Evolutionary conservation across 2,329 filamentous ascomycete species (phyloP).

Genomic region (Curvularia spicifera): DNA sequence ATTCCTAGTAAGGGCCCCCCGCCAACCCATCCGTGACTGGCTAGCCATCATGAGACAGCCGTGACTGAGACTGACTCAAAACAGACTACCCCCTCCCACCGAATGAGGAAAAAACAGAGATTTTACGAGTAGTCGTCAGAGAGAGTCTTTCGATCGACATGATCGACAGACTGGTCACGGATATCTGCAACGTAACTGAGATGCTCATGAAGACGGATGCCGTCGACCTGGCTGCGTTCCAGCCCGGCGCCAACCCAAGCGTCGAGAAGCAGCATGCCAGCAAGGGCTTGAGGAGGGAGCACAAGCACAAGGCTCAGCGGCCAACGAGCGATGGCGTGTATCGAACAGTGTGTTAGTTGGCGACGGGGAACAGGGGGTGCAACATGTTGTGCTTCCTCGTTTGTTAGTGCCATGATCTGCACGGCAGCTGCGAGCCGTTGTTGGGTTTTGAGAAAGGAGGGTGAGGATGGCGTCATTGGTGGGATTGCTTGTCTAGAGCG

Average conservation of each 20-base stretch:
- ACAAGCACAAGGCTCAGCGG: conserved; percentile 54
- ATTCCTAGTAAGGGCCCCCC: conserved; percentile 62
- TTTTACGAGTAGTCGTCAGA: conserved; percentile 70
- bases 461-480: neutral
- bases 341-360: conserved; percentile 54
- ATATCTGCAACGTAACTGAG: conserved; percentile 67
- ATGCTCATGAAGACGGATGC: conserved; percentile 62
- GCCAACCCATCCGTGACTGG: neutral
- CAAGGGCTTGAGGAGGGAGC: conserved; percentile 46
- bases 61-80: conserved; percentile 18
- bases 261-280: conserved; percentile 54
- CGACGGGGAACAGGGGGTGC: neutral
- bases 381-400: neutral
- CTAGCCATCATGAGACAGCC: neutral
- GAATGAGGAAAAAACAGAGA: conserved; percentile 66
- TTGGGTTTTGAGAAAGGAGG: neutral
- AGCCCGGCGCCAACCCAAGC: conserved; percentile 46
- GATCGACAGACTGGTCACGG: conserved; percentile 66
- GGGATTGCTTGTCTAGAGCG: neutral
- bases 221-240: conserved; percentile 59
- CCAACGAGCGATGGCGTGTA: conserved; percentile 59
- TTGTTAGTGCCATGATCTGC: conserved; percentile 2
- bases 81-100: conserved; percentile 70
- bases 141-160: conserved; percentile 74
- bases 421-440: conserved; percentile 1